Conservation (phyloP, 257 asterid genomes). For the Fraxinus americana region DNA sequence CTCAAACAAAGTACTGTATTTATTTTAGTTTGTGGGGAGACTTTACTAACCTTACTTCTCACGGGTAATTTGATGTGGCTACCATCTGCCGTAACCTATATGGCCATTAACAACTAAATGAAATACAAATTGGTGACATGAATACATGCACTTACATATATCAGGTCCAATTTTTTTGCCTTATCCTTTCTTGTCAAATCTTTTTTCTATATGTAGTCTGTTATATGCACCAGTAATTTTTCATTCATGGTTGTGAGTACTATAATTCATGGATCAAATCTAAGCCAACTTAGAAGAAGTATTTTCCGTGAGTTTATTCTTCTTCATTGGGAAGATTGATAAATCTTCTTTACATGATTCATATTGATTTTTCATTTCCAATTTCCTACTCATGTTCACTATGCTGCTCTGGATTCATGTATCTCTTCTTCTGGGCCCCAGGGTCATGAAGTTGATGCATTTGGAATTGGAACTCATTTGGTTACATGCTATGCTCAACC, state of each 20-base stretch:
- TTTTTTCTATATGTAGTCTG: not conserved
- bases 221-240: not conserved
- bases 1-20: not conserved
- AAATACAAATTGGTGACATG: not conserved
- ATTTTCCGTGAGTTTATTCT: not conserved
- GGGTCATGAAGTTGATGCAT: conserved; percentile 71
- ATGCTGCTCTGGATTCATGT: conserved; percentile 13
- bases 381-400: conserved; percentile 2
- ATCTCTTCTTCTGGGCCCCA: conserved; percentile 26
- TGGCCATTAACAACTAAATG: not conserved
- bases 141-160: not conserved
- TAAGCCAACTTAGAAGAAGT: not conserved
- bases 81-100: not conserved
- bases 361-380: not conserved
- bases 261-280: not conserved
- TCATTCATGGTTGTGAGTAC: not conserved
- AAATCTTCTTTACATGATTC: conserved; percentile 6
- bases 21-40: not conserved
- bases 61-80: not conserved
- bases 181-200: not conserved
- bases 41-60: not conserved
- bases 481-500: conserved; percentile 73
- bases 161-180: not conserved
- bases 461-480: conserved; percentile 66
- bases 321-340: not conserved